A percentile compares a stretch with the other conserved stretches of the same genome.
These are phyloP conservation scores for Phytophthora boehmeriae DNA, from an alignment of 352 stramenopile species.

Conservation along the genomic window DNA sequence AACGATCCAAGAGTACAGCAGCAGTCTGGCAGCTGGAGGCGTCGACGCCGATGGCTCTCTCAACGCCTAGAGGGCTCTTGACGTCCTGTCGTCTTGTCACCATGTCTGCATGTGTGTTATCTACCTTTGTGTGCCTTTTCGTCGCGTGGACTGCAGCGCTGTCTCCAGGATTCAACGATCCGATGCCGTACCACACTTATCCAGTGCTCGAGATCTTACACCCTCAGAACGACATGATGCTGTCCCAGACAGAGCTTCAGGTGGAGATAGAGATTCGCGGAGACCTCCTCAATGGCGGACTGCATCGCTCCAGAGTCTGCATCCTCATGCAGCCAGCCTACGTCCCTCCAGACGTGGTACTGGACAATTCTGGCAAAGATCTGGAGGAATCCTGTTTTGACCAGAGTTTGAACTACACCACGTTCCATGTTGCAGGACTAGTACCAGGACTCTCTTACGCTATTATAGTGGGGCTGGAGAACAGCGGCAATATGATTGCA, in stretches of 20 bases:
- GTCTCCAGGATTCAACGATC: conserved; percentile 38
- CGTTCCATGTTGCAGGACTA: conserved; percentile 63
- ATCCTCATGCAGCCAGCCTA: conserved; percentile 59
- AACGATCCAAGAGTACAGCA: background rate
- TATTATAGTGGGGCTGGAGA: conserved; percentile 59
- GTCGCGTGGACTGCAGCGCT: conserved; percentile 9
- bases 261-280: conserved; percentile 59
- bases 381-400: conserved; percentile 67
- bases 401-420: conserved; percentile 49
- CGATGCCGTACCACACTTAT: conserved; percentile 30
- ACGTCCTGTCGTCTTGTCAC: background rate
- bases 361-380: conserved; percentile 35
- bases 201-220: conserved; percentile 66
- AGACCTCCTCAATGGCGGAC: conserved; percentile 32
- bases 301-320: conserved; percentile 51
- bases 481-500: conserved; percentile 50
- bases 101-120: background rate
- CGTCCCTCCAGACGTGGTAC: conserved; percentile 43
- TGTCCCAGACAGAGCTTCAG: conserved; percentile 49
- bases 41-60: background rate
- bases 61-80: background rate
- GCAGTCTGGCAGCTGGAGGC: background rate
- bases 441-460: conserved; percentile 59
- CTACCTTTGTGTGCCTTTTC: background rate
- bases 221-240: conserved; percentile 52